phyloP scores from a whole-genome alignment of 306 rosid genomes.

The Erythrophleum fordii region DNA sequence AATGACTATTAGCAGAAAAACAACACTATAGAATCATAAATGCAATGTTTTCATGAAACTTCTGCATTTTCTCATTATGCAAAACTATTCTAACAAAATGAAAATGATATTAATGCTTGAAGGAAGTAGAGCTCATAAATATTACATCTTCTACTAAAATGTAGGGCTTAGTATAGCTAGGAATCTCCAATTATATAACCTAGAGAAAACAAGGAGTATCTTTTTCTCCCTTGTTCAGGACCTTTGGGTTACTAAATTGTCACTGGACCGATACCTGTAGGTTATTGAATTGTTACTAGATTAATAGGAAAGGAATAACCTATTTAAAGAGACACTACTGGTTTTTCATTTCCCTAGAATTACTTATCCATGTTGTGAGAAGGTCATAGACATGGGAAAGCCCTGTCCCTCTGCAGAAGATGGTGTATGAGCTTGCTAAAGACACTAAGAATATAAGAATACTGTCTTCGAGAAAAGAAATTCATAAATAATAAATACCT shows the following conservation, averaged over 20 bases:
- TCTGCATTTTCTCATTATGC: conserved; percentile 3
- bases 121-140: background rate
- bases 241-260: background rate
- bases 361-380: background rate
- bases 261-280: background rate
- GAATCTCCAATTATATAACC: background rate
- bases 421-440: conserved; percentile 11
- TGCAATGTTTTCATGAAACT: conserved; percentile 4
- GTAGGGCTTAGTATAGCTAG: conserved; percentile 12
- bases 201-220: conserved; percentile 7
- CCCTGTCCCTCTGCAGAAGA: conserved; percentile 14
- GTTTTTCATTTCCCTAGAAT: conserved; percentile 18
- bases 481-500: conserved; percentile 56
- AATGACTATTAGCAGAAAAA: conserved; percentile 22
- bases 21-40: background rate
- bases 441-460: conserved; percentile 24
- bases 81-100: background rate
- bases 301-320: conserved; percentile 15
- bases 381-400: background rate
- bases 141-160: background rate
- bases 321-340: background rate
- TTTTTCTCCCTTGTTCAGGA: conserved; percentile 9
- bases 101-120: conserved; percentile 21
- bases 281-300: conserved; percentile 6
- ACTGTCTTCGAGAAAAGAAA: conserved; percentile 16